A percentile compares a stretch with the other conserved stretches of the same genome.
phyloP scores from a whole-genome alignment of 192 early-diverging fungal genomes.

The Mortierella hygrophila region DNA sequence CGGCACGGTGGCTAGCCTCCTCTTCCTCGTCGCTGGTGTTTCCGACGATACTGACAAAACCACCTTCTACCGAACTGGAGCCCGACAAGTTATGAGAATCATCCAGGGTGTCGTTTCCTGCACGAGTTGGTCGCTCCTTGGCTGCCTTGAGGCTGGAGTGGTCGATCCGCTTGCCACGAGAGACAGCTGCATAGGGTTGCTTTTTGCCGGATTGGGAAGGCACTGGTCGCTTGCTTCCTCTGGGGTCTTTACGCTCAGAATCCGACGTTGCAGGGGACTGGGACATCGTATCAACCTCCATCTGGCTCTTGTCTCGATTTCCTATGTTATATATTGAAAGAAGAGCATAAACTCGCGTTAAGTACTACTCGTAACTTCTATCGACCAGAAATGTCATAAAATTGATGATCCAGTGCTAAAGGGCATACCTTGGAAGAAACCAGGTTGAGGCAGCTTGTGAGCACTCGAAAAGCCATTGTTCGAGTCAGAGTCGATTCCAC shows the following conservation, averaged over 20 bases:
- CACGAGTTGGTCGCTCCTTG: background rate
- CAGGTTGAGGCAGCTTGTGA: conserved; percentile 9
- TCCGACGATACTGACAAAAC: conserved; percentile 53
- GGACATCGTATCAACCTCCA: conserved; percentile 5
- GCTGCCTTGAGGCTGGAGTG: background rate
- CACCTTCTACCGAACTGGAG: conserved; percentile 42
- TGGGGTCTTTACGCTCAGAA: conserved; percentile 20
- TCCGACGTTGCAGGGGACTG: conserved; percentile 40
- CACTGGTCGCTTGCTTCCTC: background rate
- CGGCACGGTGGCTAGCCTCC: conserved; percentile 7
- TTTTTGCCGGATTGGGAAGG: conserved; percentile 32
- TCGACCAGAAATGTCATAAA: background rate
- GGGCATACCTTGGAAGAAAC: conserved; percentile 18
- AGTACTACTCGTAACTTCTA: no score
- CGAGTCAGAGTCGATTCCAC: conserved; percentile 55
- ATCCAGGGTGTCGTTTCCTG: background rate
- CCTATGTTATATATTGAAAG: conserved; percentile 9
- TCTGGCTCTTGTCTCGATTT: conserved; percentile 19
- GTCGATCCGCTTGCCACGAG: conserved; percentile 42
- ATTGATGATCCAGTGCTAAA: no score
- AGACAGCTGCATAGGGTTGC: conserved; percentile 42
- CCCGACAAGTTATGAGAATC: conserved; percentile 24
- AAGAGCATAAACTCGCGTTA: background rate
- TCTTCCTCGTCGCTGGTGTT: conserved; percentile 54
- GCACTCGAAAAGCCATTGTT: conserved; percentile 24